A percentile compares a stretch with the other conserved stretches of the same genome.
phyloP scores from a whole-genome alignment of 2,329 filamentous ascomycete genomes.

The Cephalotrichum gorgonifer region DNA sequence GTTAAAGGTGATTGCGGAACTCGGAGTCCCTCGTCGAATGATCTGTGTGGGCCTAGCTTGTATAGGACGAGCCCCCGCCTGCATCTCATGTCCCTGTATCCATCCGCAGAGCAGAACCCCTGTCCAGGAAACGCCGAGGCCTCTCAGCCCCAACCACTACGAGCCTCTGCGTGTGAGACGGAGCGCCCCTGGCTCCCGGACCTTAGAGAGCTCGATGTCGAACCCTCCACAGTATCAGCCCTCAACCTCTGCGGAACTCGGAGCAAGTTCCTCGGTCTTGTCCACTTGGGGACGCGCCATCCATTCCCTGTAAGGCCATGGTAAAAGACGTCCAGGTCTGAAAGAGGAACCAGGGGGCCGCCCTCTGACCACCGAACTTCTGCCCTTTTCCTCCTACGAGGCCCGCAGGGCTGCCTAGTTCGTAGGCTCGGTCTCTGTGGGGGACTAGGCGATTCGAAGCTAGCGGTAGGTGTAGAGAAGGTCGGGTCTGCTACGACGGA shows the following conservation, averaged over 20 bases:
- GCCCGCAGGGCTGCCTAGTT: not conserved
- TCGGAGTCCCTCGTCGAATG: too few relatives aligned
- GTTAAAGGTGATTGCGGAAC: not conserved
- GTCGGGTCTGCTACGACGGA: slow-evolving; percentile 25
- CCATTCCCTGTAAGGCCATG: not conserved
- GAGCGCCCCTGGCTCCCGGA: not conserved
- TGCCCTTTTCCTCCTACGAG: not conserved
- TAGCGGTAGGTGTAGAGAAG: not conserved
- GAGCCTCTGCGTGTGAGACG: not conserved
- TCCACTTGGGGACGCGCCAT: not conserved
- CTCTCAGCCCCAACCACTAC: not conserved
- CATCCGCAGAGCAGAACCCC: too few relatives aligned
- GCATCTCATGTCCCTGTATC: too few relatives aligned
- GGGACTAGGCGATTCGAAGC: not conserved
- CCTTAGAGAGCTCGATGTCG: not conserved
- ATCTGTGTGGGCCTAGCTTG: too few relatives aligned
- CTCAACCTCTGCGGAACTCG: not conserved
- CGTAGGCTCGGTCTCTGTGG: not conserved
- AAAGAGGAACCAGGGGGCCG: not conserved
- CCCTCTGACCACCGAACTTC: not conserved
- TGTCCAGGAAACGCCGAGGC: not conserved
- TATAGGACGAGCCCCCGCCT: too few relatives aligned
- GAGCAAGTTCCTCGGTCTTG: not conserved
- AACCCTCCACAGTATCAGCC: not conserved
- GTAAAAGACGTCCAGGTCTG: not conserved